Percentiles rank a stretch among this genome's conserved stretches.
Conservation (phyloP, 495 filamentous ascomycete genomes). For the Baudoinia panamericana region DNA sequence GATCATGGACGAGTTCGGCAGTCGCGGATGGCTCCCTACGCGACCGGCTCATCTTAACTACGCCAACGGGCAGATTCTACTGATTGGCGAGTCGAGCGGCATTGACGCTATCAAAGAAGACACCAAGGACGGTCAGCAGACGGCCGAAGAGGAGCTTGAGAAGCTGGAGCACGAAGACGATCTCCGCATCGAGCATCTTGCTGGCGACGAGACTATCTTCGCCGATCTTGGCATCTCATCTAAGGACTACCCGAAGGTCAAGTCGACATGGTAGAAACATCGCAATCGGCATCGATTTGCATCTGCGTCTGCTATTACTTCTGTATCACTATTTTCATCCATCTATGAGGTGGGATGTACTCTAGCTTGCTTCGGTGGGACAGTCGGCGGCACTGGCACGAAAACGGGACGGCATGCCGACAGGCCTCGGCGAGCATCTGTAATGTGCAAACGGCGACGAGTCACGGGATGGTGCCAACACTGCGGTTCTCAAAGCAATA, state of each 20-base stretch:
- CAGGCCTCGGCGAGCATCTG: too few relatives aligned
- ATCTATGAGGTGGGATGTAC: too few relatives aligned
- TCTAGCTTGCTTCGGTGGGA: too few relatives aligned
- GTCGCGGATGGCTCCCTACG: constrained; percentile 59
- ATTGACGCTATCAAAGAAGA: constrained; percentile 43
- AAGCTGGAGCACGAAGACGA: constrained; percentile 51
- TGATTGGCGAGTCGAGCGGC: constrained; percentile 64
- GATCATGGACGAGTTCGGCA: constrained; percentile 62
- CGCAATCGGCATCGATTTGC: too few relatives aligned
- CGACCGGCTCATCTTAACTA: constrained; percentile 67
- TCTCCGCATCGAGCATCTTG: constrained; percentile 41
- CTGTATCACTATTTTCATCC: too few relatives aligned
- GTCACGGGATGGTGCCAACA: too few relatives aligned
- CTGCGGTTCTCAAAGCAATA: too few relatives aligned
- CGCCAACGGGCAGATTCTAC: constrained; percentile 63
- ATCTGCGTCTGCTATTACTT: too few relatives aligned
- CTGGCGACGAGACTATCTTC: constrained; percentile 34
- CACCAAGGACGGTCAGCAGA: constrained; percentile 40
- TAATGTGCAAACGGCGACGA: too few relatives aligned
- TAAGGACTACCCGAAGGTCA: constrained; percentile 29
- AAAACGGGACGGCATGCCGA: too few relatives aligned
- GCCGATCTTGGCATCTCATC: constrained; percentile 29
- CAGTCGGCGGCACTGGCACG: too few relatives aligned
- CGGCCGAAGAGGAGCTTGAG: constrained; percentile 46
- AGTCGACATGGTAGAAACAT: constrained; percentile 32